phyloP scores from a whole-genome alignment of 1,284 basidiomycete genomes.

The Fomitopsis schrenkii region DNA sequence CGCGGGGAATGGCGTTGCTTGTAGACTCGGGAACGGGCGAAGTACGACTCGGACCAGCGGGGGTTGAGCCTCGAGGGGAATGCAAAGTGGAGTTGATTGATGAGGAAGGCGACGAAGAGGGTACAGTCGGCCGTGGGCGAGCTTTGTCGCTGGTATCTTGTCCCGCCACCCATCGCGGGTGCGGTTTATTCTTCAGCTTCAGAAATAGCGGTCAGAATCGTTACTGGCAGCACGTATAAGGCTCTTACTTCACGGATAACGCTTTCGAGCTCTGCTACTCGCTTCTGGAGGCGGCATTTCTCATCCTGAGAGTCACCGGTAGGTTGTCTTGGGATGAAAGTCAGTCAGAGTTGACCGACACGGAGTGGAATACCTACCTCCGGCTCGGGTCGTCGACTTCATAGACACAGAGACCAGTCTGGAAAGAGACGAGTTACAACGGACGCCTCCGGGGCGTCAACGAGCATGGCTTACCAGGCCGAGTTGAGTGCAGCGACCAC shows the following conservation, averaged over 20 bases:
- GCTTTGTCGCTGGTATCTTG: slow-evolving; percentile 16
- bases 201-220: slow-evolving; percentile 7
- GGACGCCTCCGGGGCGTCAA: neutral
- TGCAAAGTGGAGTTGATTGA: neutral
- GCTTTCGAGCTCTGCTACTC: slow-evolving; percentile 80
- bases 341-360: neutral
- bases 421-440: neutral
- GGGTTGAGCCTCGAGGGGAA: neutral
- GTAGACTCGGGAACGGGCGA: neutral
- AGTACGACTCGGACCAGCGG: neutral
- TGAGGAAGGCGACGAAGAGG: neutral
- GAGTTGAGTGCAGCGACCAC: slow-evolving; percentile 70
- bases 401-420: slow-evolving; percentile 83
- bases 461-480: slow-evolving; percentile 47
- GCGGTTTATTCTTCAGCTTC: slow-evolving; percentile 65
- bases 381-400: slow-evolving; percentile 77
- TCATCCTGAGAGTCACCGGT: slow-evolving; percentile 47
- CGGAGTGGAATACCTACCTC: slow-evolving; percentile 27
- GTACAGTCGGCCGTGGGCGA: neutral
- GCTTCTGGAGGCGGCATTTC: slow-evolving; percentile 59
- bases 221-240: neutral
- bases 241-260: slow-evolving; percentile 69
- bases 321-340: neutral
- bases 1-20: neutral
- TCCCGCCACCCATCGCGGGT: slow-evolving; percentile 52